phyloP scores from a whole-genome alignment of 2,329 filamentous ascomycete genomes.

The Xylariales sp. region DNA sequence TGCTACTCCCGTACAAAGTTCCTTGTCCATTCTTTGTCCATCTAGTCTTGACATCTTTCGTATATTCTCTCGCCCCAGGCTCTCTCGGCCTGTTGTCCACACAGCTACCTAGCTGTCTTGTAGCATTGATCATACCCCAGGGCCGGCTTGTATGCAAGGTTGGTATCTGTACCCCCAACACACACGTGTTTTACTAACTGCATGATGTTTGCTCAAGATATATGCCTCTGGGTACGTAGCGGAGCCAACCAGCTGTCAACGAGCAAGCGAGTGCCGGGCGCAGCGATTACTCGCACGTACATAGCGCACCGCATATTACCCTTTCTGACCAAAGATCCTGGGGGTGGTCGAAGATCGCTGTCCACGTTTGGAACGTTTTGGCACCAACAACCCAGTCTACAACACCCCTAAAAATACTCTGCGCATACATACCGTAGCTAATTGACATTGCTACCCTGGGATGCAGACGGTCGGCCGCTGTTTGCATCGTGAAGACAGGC shows the following conservation, averaged over 20 bases:
- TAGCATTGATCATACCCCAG: conserved; percentile 40
- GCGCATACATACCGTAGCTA: conserved; percentile 6
- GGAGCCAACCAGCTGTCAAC: conserved; percentile 34
- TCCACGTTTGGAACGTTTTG: conserved; percentile 24
- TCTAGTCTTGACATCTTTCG: conserved; percentile 26
- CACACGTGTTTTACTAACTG: conserved; percentile 37
- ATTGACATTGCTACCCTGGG: conserved; percentile 21
- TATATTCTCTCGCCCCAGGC: conserved; percentile 24
- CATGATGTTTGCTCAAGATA: conserved; percentile 34
- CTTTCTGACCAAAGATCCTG: conserved; percentile 36
- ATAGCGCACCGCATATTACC: conserved; percentile 43
- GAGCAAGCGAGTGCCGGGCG: conserved; percentile 33
- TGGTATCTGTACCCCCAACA: conserved; percentile 29
- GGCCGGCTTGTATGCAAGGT: conserved; percentile 33
- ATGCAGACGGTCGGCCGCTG: conserved; percentile 19
- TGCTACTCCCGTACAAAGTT: conserved; percentile 45
- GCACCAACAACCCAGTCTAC: conserved; percentile 26
- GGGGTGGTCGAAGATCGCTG: conserved; percentile 37
- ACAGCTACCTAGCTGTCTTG: conserved; percentile 17
- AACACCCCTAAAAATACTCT: conserved; percentile 31
- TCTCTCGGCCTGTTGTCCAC: conserved; percentile 22
- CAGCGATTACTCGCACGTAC: conserved; percentile 40
- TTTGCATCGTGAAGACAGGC: conserved; percentile 24
- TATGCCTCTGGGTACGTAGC: conserved; percentile 27
- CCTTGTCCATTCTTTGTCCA: conserved; percentile 40